These are phyloP conservation scores for Chalciporus piperatus DNA, from an alignment of 768 basidiomycete genomes.

Conservation along the genomic window DNA sequence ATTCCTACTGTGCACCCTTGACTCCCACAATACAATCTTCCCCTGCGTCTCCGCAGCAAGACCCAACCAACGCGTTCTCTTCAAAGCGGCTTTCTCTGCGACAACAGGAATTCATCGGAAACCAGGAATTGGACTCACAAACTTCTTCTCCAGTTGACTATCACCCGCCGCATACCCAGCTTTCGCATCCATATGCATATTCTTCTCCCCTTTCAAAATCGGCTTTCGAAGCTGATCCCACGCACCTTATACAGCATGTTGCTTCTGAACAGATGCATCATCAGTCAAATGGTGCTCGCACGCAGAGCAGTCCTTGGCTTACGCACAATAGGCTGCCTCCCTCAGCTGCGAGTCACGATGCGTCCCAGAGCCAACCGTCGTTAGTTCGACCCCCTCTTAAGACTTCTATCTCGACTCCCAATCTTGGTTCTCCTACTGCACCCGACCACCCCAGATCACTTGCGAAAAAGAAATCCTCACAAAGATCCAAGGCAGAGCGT, in stretches of 20 bases:
- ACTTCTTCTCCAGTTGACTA: constrained; percentile 13
- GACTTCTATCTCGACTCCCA: constrained; percentile 63
- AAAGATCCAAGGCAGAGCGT: constrained; percentile 45
- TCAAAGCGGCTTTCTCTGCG: constrained; percentile 18
- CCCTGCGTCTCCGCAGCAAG: constrained; percentile 12
- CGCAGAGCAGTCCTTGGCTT: constrained; percentile 5
- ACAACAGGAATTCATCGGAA: constrained; percentile 11
- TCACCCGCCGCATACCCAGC: constrained; percentile 25
- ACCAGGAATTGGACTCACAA: constrained; percentile 18
- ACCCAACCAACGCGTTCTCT: constrained; percentile 12
- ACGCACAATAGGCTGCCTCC: constrained; percentile 1
- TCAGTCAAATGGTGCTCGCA: background rate
- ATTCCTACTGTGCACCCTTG: constrained; percentile 49
- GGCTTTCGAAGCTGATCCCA: background rate
- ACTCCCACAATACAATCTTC: constrained; percentile 14
- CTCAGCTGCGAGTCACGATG: background rate
- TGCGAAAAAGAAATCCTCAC: constrained; percentile 20
- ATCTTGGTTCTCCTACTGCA: constrained; percentile 40
- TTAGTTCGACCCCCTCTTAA: constrained; percentile 35
- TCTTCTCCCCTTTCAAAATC: constrained; percentile 25
- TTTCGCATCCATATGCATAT: constrained; percentile 54
- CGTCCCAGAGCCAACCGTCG: background rate
- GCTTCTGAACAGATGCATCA: constrained; percentile 23
- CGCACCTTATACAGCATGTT: constrained; percentile 17
- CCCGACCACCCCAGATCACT: constrained; percentile 7